phyloP scores from a whole-genome alignment of 345 rosid species.

The Diplotaxis tenuifolia region DNA sequence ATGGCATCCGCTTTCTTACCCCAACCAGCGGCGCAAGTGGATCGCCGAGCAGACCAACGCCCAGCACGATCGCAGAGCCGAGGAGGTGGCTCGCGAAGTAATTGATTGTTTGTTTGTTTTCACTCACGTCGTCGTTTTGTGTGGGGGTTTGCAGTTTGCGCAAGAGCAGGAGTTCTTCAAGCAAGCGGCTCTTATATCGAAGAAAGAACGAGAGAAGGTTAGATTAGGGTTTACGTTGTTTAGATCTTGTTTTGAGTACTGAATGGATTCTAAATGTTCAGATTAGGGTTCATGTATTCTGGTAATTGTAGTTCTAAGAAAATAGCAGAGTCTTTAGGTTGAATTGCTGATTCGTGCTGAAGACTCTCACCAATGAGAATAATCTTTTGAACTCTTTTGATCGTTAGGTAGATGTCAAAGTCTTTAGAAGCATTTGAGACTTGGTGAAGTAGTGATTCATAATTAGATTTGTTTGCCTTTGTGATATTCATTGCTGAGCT shows the following conservation, averaged over 20 bases:
- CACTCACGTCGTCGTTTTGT: not conserved
- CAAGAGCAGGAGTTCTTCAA: slow-evolving; percentile 98
- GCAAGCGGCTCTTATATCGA: slow-evolving; percentile 82
- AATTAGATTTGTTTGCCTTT: not conserved
- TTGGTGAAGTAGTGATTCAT: not conserved
- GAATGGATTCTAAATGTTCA: not conserved
- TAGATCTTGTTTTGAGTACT: slow-evolving; percentile 9
- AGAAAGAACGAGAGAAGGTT: slow-evolving; percentile 97
- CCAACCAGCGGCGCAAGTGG: slow-evolving; percentile 99
- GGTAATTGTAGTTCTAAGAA: not conserved
- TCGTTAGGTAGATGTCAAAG: not conserved
- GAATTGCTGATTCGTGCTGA: not conserved
- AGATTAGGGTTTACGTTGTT: slow-evolving; percentile 26
- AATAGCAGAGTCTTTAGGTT: not conserved
- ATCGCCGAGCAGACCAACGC: slow-evolving; percentile 92
- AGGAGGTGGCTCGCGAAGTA: slow-evolving; percentile 93
- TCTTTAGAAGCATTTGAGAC: not conserved
- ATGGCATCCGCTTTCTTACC: slow-evolving; percentile 99
- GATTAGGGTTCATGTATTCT: not conserved
- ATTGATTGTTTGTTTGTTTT: no score
- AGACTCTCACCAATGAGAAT: not conserved
- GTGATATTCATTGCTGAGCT: slow-evolving; percentile 16
- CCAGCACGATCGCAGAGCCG: slow-evolving; percentile 64
- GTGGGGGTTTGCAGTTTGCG: slow-evolving; percentile 59
- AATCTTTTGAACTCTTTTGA: not conserved